Evolutionary conservation across 2,329 filamentous ascomycete genomes (phyloP).

Genomic region (Ampelomyces quisqualis): DNA sequence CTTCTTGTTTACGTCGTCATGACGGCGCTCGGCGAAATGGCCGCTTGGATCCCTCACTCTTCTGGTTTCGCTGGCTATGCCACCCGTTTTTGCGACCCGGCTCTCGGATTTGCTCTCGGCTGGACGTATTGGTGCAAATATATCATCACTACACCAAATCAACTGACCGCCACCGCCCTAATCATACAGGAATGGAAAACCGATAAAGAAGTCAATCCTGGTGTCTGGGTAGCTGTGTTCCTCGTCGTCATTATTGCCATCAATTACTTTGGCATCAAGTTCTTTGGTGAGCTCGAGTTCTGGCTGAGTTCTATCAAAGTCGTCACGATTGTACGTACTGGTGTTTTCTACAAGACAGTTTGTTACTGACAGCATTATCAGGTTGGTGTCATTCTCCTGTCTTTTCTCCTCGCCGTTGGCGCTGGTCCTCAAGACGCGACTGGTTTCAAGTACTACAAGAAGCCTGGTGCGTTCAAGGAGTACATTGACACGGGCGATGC

Average conservation of each 20-base stretch:
- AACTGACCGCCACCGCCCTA: slow-evolving; percentile 75
- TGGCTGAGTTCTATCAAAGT: slow-evolving; percentile 53
- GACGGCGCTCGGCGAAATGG: slow-evolving; percentile 81
- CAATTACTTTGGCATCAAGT: slow-evolving; percentile 60
- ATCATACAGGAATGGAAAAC: slow-evolving; percentile 77
- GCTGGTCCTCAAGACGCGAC: slow-evolving; percentile 45
- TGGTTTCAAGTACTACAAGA: slow-evolving; percentile 50
- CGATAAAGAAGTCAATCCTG: slow-evolving; percentile 67
- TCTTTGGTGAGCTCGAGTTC: slow-evolving; percentile 54
- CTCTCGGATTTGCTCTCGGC: slow-evolving; percentile 75
- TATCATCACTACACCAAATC: slow-evolving; percentile 82
- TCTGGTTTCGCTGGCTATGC: slow-evolving; percentile 83
- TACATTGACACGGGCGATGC: slow-evolving; percentile 38
- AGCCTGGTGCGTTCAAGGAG: slow-evolving; percentile 48
- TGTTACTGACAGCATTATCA: slow-evolving; percentile 1
- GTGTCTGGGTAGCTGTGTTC: slow-evolving; percentile 71
- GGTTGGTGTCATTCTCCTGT: slow-evolving; percentile 49
- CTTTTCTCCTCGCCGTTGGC: slow-evolving; percentile 48
- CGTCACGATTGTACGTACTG: slow-evolving; percentile 40
- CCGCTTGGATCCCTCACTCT: slow-evolving; percentile 74
- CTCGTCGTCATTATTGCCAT: slow-evolving; percentile 47
- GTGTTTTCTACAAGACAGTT: not conserved
- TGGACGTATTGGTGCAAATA: slow-evolving; percentile 68
- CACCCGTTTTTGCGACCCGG: slow-evolving; percentile 74
- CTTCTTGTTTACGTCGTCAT: slow-evolving; percentile 78